Percentiles rank a stretch among this genome's conserved stretches.
phyloP scores from a whole-genome alignment of 2,329 filamentous ascomycete species.

The Paraphaeosphaeria sporulosa region DNA sequence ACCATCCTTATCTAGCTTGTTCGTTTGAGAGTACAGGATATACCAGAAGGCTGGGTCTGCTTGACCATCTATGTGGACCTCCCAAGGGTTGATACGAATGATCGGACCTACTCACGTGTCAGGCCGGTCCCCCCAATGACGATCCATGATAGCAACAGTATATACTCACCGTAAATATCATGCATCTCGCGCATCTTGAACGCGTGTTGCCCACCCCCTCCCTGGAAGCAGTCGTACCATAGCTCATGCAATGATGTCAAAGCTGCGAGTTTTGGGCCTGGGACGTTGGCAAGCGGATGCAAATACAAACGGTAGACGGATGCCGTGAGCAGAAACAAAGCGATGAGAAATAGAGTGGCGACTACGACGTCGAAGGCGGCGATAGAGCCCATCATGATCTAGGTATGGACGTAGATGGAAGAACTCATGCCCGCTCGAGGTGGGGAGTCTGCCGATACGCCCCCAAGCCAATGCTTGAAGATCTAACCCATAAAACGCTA shows the following conservation, averaged over 20 bases:
- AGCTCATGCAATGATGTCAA: slow-evolving; percentile 42
- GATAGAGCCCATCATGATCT: too few species aligned
- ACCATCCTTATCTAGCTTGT: slow-evolving; percentile 6
- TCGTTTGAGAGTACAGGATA: slow-evolving; percentile 7
- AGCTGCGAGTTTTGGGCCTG: slow-evolving; percentile 50
- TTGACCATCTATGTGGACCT: slow-evolving; percentile 2
- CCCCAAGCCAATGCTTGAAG: too few species aligned
- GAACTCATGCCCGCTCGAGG: too few species aligned
- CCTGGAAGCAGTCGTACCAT: slow-evolving; percentile 35
- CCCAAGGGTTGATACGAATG: slow-evolving; percentile 13
- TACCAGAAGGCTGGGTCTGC: slow-evolving; percentile 9
- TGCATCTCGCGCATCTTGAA: slow-evolving; percentile 38
- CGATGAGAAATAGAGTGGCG: background rate
- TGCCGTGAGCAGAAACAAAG: background rate
- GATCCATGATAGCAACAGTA: slow-evolving; percentile 27
- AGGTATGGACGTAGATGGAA: too few species aligned
- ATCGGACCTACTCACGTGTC: slow-evolving; percentile 61
- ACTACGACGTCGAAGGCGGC: too few species aligned
- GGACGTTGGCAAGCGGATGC: slow-evolving; percentile 54
- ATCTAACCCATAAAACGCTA: too few species aligned
- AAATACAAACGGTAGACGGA: slow-evolving; percentile 51
- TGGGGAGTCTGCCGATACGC: too few species aligned
- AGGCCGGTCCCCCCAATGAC: slow-evolving; percentile 55
- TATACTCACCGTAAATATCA: slow-evolving; percentile 36
- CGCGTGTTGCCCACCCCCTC: slow-evolving; percentile 37